Evolutionary conservation across 768 basidiomycete genomes (phyloP), one percentile per base, ranked within the genome.

Genomic region (Hemileccinum impolitum): DNA sequence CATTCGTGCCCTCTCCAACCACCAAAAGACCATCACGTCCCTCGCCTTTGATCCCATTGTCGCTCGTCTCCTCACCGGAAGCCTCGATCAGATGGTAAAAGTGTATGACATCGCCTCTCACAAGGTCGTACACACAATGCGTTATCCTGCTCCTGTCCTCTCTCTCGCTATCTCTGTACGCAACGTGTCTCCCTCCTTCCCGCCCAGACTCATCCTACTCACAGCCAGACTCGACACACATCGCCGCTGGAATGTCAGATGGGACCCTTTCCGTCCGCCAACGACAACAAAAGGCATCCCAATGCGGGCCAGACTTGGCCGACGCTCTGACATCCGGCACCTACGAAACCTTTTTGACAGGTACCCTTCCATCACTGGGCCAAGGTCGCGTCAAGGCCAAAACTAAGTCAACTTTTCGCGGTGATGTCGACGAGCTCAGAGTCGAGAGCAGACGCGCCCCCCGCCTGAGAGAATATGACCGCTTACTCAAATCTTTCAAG

Each of bases 121-220:
- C 75, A 89, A 90, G 61, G 96, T 99, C 31, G 84, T 96, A 13
- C 96, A 99, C 62, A 97, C 96, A 4, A 98, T 99, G 92, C 85
- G 96, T 39, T 98, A 98, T 68, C 90, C 95, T 5, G 92, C 94
- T 5, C 91, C 94, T 6, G 70, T 99, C 2, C 75, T 99, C 15
- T 91, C 86, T 61, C 73, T 98, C 37, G 93, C 94, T 14, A 77
- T 98, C 39, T 97, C 95, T 51, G 94, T 95, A 35, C 13, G 69
- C 6, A 34, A 23, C 30, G 2, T n/a, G 45, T 18, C 12, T 34
- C 15, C 21, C 45, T 41, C 40, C 6, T 35, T 3, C 23, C 26
- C 21, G n/a, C 47, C 21, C 30, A 53, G 19, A 25, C 57, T 63
- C 38, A 57, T 23, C 6, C 30, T 9, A 1, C 18, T 39, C 40